Conservation (phyloP, 345 rosid genomes). For the Noccaea bulbosa region DNA sequence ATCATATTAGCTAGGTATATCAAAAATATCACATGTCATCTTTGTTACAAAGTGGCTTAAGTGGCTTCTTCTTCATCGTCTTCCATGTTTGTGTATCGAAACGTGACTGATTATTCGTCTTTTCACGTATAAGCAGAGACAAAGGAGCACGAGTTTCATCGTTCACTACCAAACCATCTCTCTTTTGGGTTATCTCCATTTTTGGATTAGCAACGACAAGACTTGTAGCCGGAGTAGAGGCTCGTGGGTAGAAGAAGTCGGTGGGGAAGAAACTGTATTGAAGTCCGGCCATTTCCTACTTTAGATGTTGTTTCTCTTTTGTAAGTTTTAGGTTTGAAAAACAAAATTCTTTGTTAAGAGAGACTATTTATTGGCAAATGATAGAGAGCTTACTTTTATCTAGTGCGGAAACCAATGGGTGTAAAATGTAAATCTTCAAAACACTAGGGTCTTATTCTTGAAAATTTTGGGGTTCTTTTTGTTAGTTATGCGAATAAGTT, state of each 20-base stretch:
- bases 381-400: constrained; percentile 14
- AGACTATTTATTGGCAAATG: constrained; percentile 36
- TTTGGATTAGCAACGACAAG: constrained; percentile 25
- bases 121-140: constrained; percentile 33
- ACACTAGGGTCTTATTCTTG: not conserved
- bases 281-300: constrained; percentile 48
- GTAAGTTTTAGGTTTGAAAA: constrained; percentile 14
- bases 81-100: constrained; percentile 32
- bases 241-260: constrained; percentile 58
- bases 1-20: not conserved
- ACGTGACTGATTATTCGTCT: constrained; percentile 22
- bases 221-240: constrained; percentile 36
- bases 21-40: constrained; percentile 15
- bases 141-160: constrained; percentile 34
- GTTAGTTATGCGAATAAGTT: constrained; percentile 15
- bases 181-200: constrained; percentile 18
- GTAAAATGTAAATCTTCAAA: not conserved
- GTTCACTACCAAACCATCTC: constrained; percentile 19
- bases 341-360: not conserved
- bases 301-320: constrained; percentile 9
- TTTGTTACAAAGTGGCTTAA: constrained; percentile 23
- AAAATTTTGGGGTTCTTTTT: constrained; percentile 7
- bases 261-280: constrained; percentile 62
- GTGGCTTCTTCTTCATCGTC: constrained; percentile 24
- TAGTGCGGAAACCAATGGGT: not conserved